phyloP scores from a whole-genome alignment of 169 alveolate genomes.

The Cryptosporidium meleagridis region DNA sequence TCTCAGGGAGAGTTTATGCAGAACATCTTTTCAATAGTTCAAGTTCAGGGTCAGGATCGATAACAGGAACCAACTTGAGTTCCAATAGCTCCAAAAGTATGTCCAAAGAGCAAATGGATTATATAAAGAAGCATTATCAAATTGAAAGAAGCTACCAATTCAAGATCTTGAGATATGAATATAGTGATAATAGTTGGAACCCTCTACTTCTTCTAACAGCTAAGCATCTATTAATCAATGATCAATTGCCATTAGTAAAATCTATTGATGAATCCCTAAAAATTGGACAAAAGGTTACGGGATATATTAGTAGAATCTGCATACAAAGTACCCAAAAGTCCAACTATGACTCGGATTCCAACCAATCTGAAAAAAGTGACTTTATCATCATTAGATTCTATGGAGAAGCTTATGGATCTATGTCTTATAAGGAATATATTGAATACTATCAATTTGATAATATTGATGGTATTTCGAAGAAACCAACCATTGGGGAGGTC shows the following conservation, averaged over 20 bases:
- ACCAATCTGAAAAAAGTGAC: not conserved
- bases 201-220: conserved; percentile 57
- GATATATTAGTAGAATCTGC: conserved; percentile 60
- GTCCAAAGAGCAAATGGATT: conserved; percentile 35
- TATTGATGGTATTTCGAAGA: not conserved
- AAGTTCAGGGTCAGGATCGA: conserved; percentile 18
- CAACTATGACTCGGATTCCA: not conserved
- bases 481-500: conserved; percentile 42
- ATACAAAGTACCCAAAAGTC: not conserved
- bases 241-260: conserved; percentile 16
- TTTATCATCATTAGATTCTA: conserved; percentile 47
- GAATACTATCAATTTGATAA: not conserved
- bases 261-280: not conserved
- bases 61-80: not conserved
- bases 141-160: conserved; percentile 49
- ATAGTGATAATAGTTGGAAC: conserved; percentile 48
- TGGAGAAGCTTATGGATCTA: conserved; percentile 65
- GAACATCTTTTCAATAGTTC: conserved; percentile 48
- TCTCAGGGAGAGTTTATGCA: conserved; percentile 48
- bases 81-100: not conserved
- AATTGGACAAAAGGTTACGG: conserved; percentile 39
- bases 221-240: conserved; percentile 11
- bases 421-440: conserved; percentile 50
- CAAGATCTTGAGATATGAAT: conserved; percentile 45
- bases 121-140: conserved; percentile 56